Evolutionary conservation across 768 basidiomycete genomes (phyloP), one percentile per base, ranked within the genome.

Genomic region (Postia placenta): DNA sequence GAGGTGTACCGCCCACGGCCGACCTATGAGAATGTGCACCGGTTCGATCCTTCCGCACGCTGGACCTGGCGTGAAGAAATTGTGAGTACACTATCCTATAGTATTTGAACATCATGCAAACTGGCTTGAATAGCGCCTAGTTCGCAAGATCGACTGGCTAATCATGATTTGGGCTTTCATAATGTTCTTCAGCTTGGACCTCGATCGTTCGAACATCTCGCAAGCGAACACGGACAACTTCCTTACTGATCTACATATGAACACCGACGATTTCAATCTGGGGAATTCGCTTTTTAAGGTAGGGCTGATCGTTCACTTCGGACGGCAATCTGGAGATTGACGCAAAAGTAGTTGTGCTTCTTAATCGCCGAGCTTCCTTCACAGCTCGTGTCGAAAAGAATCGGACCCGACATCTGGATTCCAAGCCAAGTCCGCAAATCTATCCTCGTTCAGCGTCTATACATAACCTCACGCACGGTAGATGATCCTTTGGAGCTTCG

Each of bases 61-160:
- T 87, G 85, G 84, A 85, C 84, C 7, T 83, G 78, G 76, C 60
- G 79, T 35, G 83, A 87, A 62, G 84, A 87, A 64, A 69, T 69
- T 62, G 76, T 77, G 48, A 46, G 70, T 35, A 19, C 1, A 26
- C 22, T 6, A 6, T 5, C 25, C n/a, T 15, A 52, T 22, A 6
- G 9, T 33, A 11, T 20, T 17, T 22, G 5, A 23, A 44, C 3
- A 40, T 24, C 17, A 5, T 20, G 30, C 15, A 43, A 12, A 37
- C 17, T 35, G 17, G 42, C 43, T 40, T 45, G 20, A 35, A 36
- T 42, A 80, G 79, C 58, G 59, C 44, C 30, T 81, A n/a, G 65
- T 82, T 27, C 74, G 83, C 42, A 83, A 78, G 57, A 73, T 83
- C 6, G 83, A 85, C 64, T 58, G 68, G 47, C 70, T 75, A 26